Conservation (phyloP, 805 yeast genomes). For the Schwanniomyces sp. region DNA sequence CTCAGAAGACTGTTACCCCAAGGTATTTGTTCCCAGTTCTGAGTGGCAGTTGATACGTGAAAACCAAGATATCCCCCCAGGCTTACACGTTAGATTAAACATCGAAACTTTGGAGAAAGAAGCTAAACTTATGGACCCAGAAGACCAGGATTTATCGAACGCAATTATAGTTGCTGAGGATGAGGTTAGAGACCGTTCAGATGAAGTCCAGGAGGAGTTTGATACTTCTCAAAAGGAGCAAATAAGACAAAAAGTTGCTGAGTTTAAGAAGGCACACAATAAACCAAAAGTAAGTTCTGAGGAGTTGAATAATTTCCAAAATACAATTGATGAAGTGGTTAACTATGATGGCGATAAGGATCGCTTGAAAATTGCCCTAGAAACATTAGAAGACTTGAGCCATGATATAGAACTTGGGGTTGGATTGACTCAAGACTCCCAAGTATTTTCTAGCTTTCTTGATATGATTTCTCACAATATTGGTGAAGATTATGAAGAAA, state of each 20-base stretch:
- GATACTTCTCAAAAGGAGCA: conserved; percentile 4
- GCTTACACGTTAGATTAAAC: conserved; percentile 73
- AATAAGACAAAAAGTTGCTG: conserved; percentile 7
- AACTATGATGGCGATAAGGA: conserved; percentile 15
- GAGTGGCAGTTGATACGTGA: conserved; percentile 71
- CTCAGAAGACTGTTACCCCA: conserved; percentile 60
- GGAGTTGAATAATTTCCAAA: conserved; percentile 13
- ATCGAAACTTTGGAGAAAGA: conserved; percentile 68
- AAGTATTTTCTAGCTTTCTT: conserved; percentile 29
- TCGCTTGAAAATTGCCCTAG: conserved; percentile 31
- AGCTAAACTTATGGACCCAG: conserved; percentile 57
- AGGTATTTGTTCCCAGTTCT: conserved; percentile 56
- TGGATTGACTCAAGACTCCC: conserved; percentile 38
- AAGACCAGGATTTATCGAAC: conserved; percentile 15
- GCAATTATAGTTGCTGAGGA: conserved; percentile 11
- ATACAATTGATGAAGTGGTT: conserved; percentile 18
- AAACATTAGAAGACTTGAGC: conserved; percentile 55
- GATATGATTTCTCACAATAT: conserved; percentile 11
- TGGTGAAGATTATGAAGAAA: conserved; percentile 41
- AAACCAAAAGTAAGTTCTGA: background rate
- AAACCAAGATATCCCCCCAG: conserved; percentile 80
- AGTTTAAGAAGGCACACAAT: conserved; percentile 1
- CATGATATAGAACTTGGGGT: conserved; percentile 67
- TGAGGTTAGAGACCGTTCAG: conserved; percentile 3
- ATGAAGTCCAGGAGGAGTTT: conserved; percentile 1